Evolutionary conservation across 2,329 filamentous ascomycete species (phyloP).

Genomic region (Neofusicoccum laricinum): DNA sequence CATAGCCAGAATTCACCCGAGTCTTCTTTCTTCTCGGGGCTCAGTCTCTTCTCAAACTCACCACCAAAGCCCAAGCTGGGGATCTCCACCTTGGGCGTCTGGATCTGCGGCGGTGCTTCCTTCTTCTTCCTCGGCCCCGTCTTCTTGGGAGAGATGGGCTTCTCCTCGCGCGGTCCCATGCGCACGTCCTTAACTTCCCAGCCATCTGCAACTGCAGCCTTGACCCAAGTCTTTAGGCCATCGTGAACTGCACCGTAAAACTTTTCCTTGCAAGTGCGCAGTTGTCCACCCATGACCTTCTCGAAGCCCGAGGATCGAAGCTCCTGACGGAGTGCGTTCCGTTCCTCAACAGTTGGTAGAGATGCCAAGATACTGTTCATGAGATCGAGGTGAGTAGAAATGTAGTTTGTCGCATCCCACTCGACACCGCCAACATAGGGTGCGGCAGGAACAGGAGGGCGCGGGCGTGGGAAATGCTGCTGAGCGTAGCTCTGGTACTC

Average conservation of each 20-base stretch:
- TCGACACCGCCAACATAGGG: constrained; percentile 97
- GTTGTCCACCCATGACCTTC: constrained; percentile 77
- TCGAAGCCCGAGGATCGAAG: constrained; percentile 86
- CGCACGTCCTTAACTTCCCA: constrained; percentile 83
- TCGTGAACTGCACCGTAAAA: constrained; percentile 93
- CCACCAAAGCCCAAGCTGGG: constrained; percentile 9
- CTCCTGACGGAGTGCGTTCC: constrained; percentile 75
- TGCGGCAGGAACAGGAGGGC: constrained; percentile 86
- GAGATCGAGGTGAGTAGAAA: constrained; percentile 88
- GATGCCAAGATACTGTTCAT: constrained; percentile 87
- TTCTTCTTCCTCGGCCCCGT: constrained; percentile 28
- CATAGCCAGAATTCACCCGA: constrained; percentile 11
- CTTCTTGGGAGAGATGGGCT: constrained; percentile 34
- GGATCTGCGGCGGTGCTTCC: constrained; percentile 36
- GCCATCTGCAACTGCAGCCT: constrained; percentile 78
- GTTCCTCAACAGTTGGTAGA: constrained; percentile 64
- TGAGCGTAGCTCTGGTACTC: constrained; percentile 48
- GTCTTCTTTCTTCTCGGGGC: neutral
- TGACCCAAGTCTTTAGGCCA: constrained; percentile 84
- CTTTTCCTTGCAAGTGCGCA: constrained; percentile 94
- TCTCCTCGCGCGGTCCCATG: constrained; percentile 53
- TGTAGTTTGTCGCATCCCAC: constrained; percentile 97
- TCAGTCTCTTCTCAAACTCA: constrained; percentile 10
- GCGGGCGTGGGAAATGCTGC: constrained; percentile 76
- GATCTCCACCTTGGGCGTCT: constrained; percentile 37